phyloP scores from a whole-genome alignment of 1,139 yeast species.

The Pichia sp. region DNA sequence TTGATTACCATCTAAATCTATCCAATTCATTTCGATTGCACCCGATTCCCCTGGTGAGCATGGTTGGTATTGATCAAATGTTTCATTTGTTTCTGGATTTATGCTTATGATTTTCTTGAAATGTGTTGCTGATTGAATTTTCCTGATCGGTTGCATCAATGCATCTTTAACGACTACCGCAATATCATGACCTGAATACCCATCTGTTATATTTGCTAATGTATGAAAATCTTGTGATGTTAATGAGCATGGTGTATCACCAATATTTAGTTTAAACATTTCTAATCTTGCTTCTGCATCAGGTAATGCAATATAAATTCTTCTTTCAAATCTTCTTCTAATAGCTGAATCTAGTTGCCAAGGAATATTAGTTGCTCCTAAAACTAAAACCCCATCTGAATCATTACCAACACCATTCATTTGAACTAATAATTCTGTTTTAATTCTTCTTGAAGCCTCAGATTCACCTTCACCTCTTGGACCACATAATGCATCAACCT shows the following conservation, averaged over 20 bases:
- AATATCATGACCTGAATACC: slow-evolving; percentile 95
- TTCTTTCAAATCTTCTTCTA: slow-evolving; percentile 90
- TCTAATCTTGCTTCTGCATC: slow-evolving; percentile 84
- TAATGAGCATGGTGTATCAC: slow-evolving; percentile 79
- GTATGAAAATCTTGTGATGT: slow-evolving; percentile 66
- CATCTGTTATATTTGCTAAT: slow-evolving; percentile 91
- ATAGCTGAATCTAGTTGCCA: slow-evolving; percentile 99
- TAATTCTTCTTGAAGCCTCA: slow-evolving; percentile 93
- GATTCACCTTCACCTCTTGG: slow-evolving; percentile 98
- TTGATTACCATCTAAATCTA: slow-evolving; percentile 84
- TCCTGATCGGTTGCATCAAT: slow-evolving; percentile 94
- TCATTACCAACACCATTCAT: slow-evolving; percentile 99
- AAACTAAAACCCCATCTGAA: slow-evolving; percentile 81
- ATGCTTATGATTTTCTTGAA: slow-evolving; percentile 53
- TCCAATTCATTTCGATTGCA: slow-evolving; percentile 90
- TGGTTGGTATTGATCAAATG: slow-evolving; percentile 58
- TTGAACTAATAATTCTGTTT: slow-evolving; percentile 92
- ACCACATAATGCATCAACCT: slow-evolving; percentile 96
- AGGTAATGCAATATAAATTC: slow-evolving; percentile 93
- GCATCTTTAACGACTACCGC: slow-evolving; percentile 98
- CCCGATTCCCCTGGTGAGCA: slow-evolving; percentile 94
- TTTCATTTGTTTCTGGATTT: slow-evolving; percentile 32
- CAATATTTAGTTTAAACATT: slow-evolving; percentile 93
- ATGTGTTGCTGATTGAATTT: slow-evolving; percentile 94
- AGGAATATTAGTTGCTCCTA: slow-evolving; percentile 98